Percentiles rank a stretch among this genome's conserved stretches.
Evolutionary conservation across 352 stramenopile genomes (phyloP).

Genomic region (Aphanomyces euteiches): DNA sequence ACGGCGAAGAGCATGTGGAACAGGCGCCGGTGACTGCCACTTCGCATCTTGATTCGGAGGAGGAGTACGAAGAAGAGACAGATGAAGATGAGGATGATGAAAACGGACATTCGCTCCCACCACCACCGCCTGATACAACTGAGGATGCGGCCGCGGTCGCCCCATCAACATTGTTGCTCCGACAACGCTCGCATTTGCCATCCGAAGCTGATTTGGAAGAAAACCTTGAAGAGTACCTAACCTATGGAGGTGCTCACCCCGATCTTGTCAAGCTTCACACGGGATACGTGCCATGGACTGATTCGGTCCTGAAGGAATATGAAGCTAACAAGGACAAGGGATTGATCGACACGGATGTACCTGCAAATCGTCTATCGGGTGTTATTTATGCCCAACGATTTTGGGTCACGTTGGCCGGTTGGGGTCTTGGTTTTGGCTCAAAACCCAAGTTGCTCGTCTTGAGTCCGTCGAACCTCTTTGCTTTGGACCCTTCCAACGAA

Average conservation of each 20-base stretch:
- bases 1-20: neutral
- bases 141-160: neutral
- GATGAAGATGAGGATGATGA: slow-evolving; percentile 11
- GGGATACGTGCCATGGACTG: slow-evolving; percentile 25
- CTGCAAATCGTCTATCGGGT: slow-evolving; percentile 66
- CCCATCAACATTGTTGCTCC: slow-evolving; percentile 8
- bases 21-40: neutral
- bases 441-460: slow-evolving; percentile 63
- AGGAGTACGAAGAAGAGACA: slow-evolving; percentile 16
- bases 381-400: slow-evolving; percentile 83
- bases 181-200: slow-evolving; percentile 22
- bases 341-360: slow-evolving; percentile 45
- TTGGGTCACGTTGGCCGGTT: slow-evolving; percentile 57
- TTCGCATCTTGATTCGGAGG: slow-evolving; percentile 5
- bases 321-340: slow-evolving; percentile 21
- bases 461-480: slow-evolving; percentile 72
- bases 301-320: slow-evolving; percentile 22
- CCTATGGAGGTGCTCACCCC: slow-evolving; percentile 19
- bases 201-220: slow-evolving; percentile 12
- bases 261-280: slow-evolving; percentile 22
- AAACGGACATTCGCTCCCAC: neutral
- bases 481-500: slow-evolving; percentile 80
- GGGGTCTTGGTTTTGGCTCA: slow-evolving; percentile 16
- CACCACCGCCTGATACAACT: neutral
- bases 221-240: slow-evolving; percentile 4